Percentiles rank a stretch among this genome's conserved stretches.
Conservation (phyloP, 441 rosid genomes). For the Pelargonium fulgidum region DNA sequence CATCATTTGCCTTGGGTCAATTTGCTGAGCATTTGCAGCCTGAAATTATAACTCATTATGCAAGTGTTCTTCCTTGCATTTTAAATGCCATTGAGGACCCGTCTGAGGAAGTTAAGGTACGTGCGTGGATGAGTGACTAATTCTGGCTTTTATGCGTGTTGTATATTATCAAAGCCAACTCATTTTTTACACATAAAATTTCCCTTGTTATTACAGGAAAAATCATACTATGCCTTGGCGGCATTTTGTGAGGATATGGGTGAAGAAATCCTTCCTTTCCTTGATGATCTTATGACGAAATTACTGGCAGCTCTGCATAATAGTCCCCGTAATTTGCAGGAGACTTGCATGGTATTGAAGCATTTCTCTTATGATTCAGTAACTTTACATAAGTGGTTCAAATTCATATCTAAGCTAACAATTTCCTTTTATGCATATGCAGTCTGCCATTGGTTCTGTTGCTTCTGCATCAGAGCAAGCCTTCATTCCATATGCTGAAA, state of each 20-base stretch:
- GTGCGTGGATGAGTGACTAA: constrained; percentile 9
- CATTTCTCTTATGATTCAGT: constrained; percentile 12
- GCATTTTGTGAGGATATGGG: constrained; percentile 99
- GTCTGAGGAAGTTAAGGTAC: constrained; percentile 97
- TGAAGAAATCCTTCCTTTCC: constrained; percentile 82
- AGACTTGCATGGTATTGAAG: constrained; percentile 88
- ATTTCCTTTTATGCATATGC: constrained; percentile 27
- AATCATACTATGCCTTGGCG: constrained; percentile 96
- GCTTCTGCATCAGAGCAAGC: constrained; percentile 99
- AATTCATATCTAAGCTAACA: constrained; percentile 11
- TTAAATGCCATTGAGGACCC: constrained; percentile 85
- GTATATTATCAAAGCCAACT: neutral
- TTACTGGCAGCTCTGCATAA: constrained; percentile 73
- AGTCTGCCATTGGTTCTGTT: constrained; percentile 98
- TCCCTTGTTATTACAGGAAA: constrained; percentile 46
- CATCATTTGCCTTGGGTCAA: constrained; percentile 96
- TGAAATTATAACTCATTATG: constrained; percentile 74
- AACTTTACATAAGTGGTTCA: constrained; percentile 2
- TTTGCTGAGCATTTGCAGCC: constrained; percentile 99
- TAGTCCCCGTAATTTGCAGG: constrained; percentile 91
- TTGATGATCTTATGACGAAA: constrained; percentile 90
- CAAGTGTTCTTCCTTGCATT: constrained; percentile 85
- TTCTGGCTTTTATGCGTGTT: neutral
- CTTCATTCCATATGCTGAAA: constrained; percentile 90
- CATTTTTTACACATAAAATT: neutral